These are phyloP conservation scores for Fusarium setosum DNA, from an alignment of 2,329 filamentous ascomycete species.

Conservation along the genomic window DNA sequence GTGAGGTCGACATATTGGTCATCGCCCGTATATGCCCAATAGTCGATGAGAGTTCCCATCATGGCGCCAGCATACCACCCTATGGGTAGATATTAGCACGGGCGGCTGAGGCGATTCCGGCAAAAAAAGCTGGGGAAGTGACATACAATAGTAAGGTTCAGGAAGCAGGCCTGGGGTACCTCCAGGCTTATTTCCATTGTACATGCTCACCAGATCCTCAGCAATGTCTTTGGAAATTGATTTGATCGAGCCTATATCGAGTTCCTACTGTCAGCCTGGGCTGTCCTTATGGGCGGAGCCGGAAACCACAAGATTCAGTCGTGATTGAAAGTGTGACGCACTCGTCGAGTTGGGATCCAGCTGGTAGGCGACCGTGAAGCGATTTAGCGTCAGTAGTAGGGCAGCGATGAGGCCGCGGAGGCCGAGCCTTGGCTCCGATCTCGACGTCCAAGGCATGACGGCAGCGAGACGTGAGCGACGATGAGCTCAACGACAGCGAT, in stretches of 20 bases:
- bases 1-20: slow-evolving; percentile 76
- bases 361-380: slow-evolving; percentile 47
- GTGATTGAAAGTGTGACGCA: slow-evolving; percentile 35
- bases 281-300: background rate
- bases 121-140: background rate
- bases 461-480: slow-evolving; percentile 21
- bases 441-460: slow-evolving; percentile 35
- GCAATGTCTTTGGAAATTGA: slow-evolving; percentile 62
- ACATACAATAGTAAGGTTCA: slow-evolving; percentile 65
- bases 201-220: slow-evolving; percentile 59
- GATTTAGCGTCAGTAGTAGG: slow-evolving; percentile 40
- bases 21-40: slow-evolving; percentile 87
- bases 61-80: slow-evolving; percentile 83
- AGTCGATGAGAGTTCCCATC: slow-evolving; percentile 78
- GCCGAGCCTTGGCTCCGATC: slow-evolving; percentile 18
- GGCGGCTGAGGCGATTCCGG: background rate
- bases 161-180: slow-evolving; percentile 63
- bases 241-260: slow-evolving; percentile 59
- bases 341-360: slow-evolving; percentile 52
- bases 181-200: slow-evolving; percentile 61
- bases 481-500: slow-evolving; percentile 33
- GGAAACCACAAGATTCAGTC: too few relatives aligned
- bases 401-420: slow-evolving; percentile 35
- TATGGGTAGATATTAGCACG: slow-evolving; percentile 38
- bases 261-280: slow-evolving; percentile 4